Evolutionary conservation across 2,329 filamentous ascomycete species (phyloP).

Genomic region (Hypoxylon sp.): DNA sequence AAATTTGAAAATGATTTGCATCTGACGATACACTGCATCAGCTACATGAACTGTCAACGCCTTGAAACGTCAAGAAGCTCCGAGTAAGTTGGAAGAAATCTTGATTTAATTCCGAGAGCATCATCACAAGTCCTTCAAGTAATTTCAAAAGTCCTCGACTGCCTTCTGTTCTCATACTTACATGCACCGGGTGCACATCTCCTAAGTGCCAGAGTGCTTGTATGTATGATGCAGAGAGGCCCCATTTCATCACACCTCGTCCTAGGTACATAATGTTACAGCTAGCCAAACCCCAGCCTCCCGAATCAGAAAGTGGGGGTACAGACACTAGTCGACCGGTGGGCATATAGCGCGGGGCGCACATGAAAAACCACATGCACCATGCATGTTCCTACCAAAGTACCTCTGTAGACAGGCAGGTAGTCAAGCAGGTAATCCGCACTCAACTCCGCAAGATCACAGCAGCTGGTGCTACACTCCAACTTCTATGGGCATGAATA

Average conservation of each 20-base stretch:
- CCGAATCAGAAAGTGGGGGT: conserved; percentile 11
- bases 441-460: background rate
- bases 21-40: background rate
- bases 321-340: no score
- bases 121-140: background rate
- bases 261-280: no score
- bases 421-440: background rate
- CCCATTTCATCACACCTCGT: background rate
- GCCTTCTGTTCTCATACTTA: background rate
- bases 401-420: no score
- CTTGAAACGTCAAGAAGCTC: no score
- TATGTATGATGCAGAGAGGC: conserved; percentile 5
- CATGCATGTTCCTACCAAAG: background rate
- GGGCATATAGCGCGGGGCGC: background rate
- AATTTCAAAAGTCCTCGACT: background rate
- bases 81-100: no score
- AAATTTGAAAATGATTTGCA: conserved; percentile 9
- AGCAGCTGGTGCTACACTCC: background rate
- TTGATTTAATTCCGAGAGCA: background rate
- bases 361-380: no score
- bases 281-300: background rate
- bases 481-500: background rate
- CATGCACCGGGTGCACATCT: background rate
- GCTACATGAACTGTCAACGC: no score
- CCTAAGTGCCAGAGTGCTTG: background rate